These are phyloP conservation scores for Gossypium gossypioides DNA, from an alignment of 441 rosid species.

Conservation along the genomic window DNA sequence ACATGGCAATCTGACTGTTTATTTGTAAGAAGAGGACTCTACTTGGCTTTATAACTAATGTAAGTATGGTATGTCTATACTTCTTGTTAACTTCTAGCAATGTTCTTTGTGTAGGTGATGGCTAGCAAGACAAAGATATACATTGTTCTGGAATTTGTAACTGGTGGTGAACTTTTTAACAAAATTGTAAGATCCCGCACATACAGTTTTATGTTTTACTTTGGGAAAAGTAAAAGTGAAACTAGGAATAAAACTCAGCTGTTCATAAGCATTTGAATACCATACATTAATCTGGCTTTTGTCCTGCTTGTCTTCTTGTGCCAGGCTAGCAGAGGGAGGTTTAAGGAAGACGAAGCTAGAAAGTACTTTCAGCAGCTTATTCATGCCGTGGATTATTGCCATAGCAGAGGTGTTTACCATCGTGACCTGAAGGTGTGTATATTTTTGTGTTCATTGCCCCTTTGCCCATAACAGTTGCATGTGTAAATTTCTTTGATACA, in stretches of 20 bases:
- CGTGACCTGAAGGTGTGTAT: slow-evolving; percentile 75
- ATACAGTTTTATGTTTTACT: slow-evolving; percentile 6
- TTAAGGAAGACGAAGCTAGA: slow-evolving; percentile 93
- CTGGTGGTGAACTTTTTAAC: slow-evolving; percentile 97
- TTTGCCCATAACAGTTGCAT: not conserved
- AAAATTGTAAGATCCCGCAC: slow-evolving; percentile 61
- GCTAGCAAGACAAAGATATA: slow-evolving; percentile 95
- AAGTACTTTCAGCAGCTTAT: slow-evolving; percentile 93
- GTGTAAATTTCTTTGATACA: not conserved
- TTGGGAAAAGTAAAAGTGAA: not conserved
- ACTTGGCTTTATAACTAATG: not conserved
- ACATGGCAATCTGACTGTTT: not conserved
- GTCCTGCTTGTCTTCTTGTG: slow-evolving; percentile 7
- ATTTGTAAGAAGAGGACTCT: not conserved
- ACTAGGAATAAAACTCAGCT: not conserved
- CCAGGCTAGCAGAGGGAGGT: slow-evolving; percentile 83
- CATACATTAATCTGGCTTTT: not conserved
- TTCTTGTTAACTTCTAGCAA: slow-evolving; percentile 14
- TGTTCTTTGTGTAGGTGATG: slow-evolving; percentile 65
- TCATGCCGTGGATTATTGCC: slow-evolving; percentile 96
- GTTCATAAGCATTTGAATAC: not conserved
- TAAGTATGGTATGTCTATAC: not conserved
- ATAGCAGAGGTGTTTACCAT: slow-evolving; percentile 89
- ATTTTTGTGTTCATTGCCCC: not conserved
- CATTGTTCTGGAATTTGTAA: slow-evolving; percentile 81